These are phyloP conservation scores for Usnea hakonensis DNA, from an alignment of 495 filamentous ascomycete genomes.

Conservation along the genomic window DNA sequence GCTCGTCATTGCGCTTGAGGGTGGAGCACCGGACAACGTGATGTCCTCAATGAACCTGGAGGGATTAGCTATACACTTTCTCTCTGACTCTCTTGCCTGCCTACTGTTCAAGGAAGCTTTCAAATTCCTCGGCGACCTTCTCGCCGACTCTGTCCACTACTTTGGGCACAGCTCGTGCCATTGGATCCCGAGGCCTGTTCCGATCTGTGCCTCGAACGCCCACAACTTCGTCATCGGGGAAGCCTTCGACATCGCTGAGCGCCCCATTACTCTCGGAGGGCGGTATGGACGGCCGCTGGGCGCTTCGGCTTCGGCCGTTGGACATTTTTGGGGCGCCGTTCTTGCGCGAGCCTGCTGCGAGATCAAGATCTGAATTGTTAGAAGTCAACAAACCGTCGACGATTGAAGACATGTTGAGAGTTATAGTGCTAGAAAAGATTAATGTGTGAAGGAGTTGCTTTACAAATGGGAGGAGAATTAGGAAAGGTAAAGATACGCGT, in stretches of 20 bases:
- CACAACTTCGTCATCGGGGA: constrained; percentile 57
- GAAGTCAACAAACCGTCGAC: constrained; percentile 47
- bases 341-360: constrained; percentile 23
- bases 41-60: constrained; percentile 70
- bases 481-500: not conserved
- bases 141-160: constrained; percentile 86
- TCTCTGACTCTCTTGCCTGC: not conserved
- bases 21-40: constrained; percentile 59
- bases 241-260: constrained; percentile 45
- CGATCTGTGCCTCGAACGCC: constrained; percentile 47
- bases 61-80: constrained; percentile 7
- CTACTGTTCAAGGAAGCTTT: constrained; percentile 80
- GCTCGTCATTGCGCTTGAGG: constrained; percentile 65
- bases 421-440: not conserved
- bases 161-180: constrained; percentile 60
- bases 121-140: constrained; percentile 76
- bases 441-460: not conserved
- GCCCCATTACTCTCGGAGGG: constrained; percentile 49
- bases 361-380: constrained; percentile 39
- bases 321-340: constrained; percentile 16
- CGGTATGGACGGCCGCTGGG: constrained; percentile 29
- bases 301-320: constrained; percentile 35
- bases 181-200: constrained; percentile 50
- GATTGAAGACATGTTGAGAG: constrained; percentile 42
- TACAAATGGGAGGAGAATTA: not conserved